Conservation (phyloP, 2,329 filamentous ascomycete species). For the Fusarium redolens region DNA sequence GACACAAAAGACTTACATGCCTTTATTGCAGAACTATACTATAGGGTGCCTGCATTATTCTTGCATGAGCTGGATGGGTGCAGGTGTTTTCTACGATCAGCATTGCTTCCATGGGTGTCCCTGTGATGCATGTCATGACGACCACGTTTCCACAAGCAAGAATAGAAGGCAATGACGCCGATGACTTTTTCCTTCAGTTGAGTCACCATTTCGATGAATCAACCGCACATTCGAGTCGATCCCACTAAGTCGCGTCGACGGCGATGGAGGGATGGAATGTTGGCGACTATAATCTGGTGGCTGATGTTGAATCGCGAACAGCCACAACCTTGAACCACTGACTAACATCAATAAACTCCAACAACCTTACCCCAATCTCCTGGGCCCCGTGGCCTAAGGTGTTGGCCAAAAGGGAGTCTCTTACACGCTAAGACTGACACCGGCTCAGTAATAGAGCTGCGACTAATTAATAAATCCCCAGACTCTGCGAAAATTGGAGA, state of each 20-base stretch:
- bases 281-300: conserved; percentile 28
- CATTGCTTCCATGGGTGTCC: conserved; percentile 26
- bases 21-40: not conserved
- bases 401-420: conserved; percentile 29
- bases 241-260: not conserved
- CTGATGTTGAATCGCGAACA: conserved; percentile 30
- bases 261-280: conserved; percentile 32
- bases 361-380: conserved; percentile 42
- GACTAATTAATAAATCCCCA: conserved; percentile 37
- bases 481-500: conserved; percentile 33
- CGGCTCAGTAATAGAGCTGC: conserved; percentile 17
- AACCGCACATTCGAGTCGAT: not conserved
- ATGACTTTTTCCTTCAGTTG: conserved; percentile 19
- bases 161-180: conserved; percentile 29
- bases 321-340: not conserved
- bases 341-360: conserved; percentile 30
- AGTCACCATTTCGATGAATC: conserved; percentile 28
- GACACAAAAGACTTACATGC: conserved; percentile 30
- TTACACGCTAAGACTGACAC: conserved; percentile 31
- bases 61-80: conserved; percentile 6
- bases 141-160: conserved; percentile 32
- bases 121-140: conserved; percentile 41
- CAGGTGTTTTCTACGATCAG: conserved; percentile 26
- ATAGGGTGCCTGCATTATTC: conserved; percentile 28
- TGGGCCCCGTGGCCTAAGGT: conserved; percentile 32